Evolutionary conservation across 2,329 filamentous ascomycete genomes (phyloP).

Genomic region (Colletotrichum tropicale): DNA sequence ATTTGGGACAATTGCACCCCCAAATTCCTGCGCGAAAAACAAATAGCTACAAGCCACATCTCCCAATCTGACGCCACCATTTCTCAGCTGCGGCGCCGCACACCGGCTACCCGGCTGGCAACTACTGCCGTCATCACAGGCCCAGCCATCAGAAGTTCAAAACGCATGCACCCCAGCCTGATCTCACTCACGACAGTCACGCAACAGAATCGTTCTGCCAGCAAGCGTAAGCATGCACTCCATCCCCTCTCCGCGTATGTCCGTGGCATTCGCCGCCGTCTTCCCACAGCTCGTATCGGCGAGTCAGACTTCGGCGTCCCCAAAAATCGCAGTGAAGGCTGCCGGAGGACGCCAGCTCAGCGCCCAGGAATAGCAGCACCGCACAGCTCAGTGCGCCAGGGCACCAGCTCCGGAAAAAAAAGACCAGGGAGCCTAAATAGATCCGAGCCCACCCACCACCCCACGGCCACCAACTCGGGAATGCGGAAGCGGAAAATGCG

Average conservation of each 20-base stretch:
- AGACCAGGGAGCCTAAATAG: neutral
- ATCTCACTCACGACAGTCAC: neutral
- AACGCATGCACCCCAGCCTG: neutral
- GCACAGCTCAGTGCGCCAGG: neutral
- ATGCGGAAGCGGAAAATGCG: neutral
- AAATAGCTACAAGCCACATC: neutral
- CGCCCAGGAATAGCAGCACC: neutral
- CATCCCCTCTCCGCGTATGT: neutral
- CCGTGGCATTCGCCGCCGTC: neutral
- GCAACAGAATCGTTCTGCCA: neutral
- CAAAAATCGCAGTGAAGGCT: neutral
- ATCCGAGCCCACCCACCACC: neutral
- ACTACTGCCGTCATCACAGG: neutral
- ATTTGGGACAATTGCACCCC: neutral
- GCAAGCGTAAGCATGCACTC: neutral
- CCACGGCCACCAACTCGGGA: neutral
- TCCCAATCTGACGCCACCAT: neutral
- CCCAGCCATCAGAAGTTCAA: neutral
- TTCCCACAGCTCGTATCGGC: neutral
- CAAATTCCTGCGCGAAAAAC: neutral
- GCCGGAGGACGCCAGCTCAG: neutral
- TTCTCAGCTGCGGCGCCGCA: neutral
- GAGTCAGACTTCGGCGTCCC: neutral
- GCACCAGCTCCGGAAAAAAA: neutral
- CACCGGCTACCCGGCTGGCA: neutral